phyloP scores from a whole-genome alignment of 768 basidiomycete genomes.

The Heimioporus sp. region DNA sequence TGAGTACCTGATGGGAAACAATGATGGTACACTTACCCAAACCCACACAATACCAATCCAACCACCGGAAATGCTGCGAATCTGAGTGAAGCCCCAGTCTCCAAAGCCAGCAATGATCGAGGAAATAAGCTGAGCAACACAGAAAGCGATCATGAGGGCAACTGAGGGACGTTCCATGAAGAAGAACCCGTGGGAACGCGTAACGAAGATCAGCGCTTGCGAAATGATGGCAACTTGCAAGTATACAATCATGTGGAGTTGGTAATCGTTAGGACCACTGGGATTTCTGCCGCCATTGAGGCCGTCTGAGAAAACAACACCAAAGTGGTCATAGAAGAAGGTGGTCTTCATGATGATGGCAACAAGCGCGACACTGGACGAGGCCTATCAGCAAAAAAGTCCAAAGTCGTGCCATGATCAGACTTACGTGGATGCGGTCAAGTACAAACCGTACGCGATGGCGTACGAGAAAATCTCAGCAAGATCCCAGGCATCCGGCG shows the following conservation, averaged over 20 bases:
- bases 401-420: conserved; percentile 21
- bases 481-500: conserved; percentile 95
- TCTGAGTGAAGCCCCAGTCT: conserved; percentile 92
- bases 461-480: conserved; percentile 96
- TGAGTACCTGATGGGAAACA: conserved; percentile 8
- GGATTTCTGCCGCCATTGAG: conserved; percentile 11
- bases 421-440: conserved; percentile 82
- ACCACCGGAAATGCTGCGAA: conserved; percentile 76
- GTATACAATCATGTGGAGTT: conserved; percentile 89
- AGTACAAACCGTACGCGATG: conserved; percentile 91
- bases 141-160: conserved; percentile 89
- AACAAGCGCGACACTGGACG: conserved; percentile 68
- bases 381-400: conserved; percentile 12
- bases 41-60: conserved; percentile 99
- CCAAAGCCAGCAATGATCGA: conserved; percentile 94
- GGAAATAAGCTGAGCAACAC: conserved; percentile 89
- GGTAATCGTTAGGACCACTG: conserved; percentile 50
- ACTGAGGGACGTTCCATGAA: conserved; percentile 94
- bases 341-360: conserved; percentile 80
- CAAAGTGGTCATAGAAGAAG: conserved; percentile 90
- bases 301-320: conserved; percentile 48
- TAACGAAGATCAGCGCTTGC: conserved; percentile 95
- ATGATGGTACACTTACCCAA: conserved; percentile 59
- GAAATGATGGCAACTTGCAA: conserved; percentile 99
- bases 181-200: conserved; percentile 93